Evolutionary conservation across 1,139 yeast genomes (phyloP), one percentile per base, ranked within the genome.

Genomic region (Zygoascus hellenicus): DNA sequence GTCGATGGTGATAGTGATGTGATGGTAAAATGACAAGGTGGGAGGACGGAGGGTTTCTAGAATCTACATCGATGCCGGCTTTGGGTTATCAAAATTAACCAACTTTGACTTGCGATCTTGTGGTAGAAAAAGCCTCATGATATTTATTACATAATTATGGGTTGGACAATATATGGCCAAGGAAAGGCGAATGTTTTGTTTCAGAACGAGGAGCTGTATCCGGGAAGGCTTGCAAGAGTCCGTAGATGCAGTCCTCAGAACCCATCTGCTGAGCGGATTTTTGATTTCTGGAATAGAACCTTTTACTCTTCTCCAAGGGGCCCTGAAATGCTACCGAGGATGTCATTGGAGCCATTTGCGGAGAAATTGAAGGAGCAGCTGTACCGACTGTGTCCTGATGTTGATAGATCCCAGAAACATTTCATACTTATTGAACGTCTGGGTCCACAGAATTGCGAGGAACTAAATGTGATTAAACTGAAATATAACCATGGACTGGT

Each of bases 121-220:
- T 31, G 10, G 9, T 5, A 31, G n/a, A n/a, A 13, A 5, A n/a
- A 4, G 5, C 9, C 14, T 31, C 33, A 31, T 13, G 14, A 11
- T 31, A 11, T 13, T 5, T 9, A 31, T 13, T 5, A 11, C 9
- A 13, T 31, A 31, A n/a, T 28, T 4, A 31, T 31, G 33, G 14
- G 14, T n/a, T 41, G 43, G 43, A 9, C 14, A 5, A 41, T 32
- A 26, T 28, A 32, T 47, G 56, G 60, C 9, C 58, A 61, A 42
- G 65, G 65, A 10, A 56, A 55, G 10, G 64, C 65, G 34, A 58
- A 58, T 48, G 47, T 58, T 14, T 48, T 60, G 30, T 52, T 52
- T 35, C 36, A 43, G 16, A 36, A 41, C 11, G 22, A 17, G 16
- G 44, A 49, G 7, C 41, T 46, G n/a, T 43, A 45, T 31, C 52